Evolutionary conservation across 352 stramenopile species (phyloP).

Genomic region (Phytophthora uliginosa): DNA sequence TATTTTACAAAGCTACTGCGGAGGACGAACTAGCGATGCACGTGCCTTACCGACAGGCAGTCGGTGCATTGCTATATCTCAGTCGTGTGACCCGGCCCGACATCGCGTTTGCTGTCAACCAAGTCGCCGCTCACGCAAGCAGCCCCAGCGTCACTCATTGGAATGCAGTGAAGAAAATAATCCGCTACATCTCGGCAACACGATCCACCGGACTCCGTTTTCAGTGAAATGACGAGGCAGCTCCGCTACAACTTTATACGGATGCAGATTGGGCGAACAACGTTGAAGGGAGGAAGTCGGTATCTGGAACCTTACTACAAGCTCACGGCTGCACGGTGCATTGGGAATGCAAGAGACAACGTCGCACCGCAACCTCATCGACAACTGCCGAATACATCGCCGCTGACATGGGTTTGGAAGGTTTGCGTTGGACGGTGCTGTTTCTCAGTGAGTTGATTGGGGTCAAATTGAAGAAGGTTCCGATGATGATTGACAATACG

Average conservation of each 20-base stretch:
- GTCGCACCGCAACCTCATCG: neutral
- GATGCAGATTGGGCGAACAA: conserved; percentile 12
- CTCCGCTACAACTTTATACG: neutral
- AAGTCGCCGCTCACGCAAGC: conserved; percentile 1
- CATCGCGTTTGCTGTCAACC: conserved; percentile 10
- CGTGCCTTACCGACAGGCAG: conserved; percentile 1
- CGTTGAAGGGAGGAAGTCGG: neutral
- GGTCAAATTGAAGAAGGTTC: neutral
- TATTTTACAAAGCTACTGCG: neutral
- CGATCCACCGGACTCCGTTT: neutral
- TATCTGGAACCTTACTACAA: neutral
- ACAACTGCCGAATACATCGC: conserved; percentile 11
- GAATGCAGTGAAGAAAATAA: conserved; percentile 1
- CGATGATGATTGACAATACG: neutral
- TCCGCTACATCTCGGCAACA: conserved; percentile 7
- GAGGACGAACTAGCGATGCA: neutral
- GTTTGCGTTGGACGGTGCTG: neutral
- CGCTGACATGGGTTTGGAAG: neutral
- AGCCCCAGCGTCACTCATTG: neutral
- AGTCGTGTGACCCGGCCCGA: conserved; percentile 9
- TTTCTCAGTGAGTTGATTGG: neutral
- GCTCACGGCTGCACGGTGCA: neutral
- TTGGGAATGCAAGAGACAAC: neutral
- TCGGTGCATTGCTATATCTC: conserved; percentile 8
- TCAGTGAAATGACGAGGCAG: neutral